Percentiles rank a stretch among this genome's conserved stretches.
These are phyloP conservation scores for Trifolium dubium DNA, from an alignment of 306 rosid genomes.

Conservation along the genomic window DNA sequence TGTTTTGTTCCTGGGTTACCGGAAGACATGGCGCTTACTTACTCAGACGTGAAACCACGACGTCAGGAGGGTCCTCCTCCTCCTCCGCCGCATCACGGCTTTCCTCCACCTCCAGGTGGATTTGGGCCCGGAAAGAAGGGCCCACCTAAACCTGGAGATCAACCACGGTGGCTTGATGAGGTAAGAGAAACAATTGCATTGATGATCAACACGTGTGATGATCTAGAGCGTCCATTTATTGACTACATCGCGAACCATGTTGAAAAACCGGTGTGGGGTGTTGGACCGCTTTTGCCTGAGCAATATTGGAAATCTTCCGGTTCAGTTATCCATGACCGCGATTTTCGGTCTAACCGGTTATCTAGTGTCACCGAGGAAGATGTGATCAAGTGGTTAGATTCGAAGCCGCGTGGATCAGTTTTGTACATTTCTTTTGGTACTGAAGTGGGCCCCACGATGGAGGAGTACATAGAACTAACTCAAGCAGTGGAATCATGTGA, in stretches of 20 bases:
- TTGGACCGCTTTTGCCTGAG: slow-evolving; percentile 74
- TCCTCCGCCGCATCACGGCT: not conserved
- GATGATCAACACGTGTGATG: slow-evolving; percentile 77
- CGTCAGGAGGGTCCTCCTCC: slow-evolving; percentile 43
- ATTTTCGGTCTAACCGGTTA: slow-evolving; percentile 43
- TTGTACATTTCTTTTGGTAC: slow-evolving; percentile 62
- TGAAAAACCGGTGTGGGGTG: slow-evolving; percentile 64
- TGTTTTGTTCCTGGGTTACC: slow-evolving; percentile 63
- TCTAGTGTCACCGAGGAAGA: slow-evolving; percentile 58
- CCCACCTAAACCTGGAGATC: slow-evolving; percentile 45
- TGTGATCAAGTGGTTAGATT: slow-evolving; percentile 62
- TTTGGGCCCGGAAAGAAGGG: slow-evolving; percentile 35
- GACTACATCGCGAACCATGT: slow-evolving; percentile 41
- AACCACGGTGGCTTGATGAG: slow-evolving; percentile 53
- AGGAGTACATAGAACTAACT: slow-evolving; percentile 49
- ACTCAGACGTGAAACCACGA: slow-evolving; percentile 45
- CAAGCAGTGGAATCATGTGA: slow-evolving; percentile 50
- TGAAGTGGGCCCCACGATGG: slow-evolving; percentile 56
- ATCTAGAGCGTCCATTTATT: slow-evolving; percentile 63
- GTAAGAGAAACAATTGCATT: slow-evolving; percentile 30
- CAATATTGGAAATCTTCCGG: slow-evolving; percentile 59
- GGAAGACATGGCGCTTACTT: slow-evolving; percentile 50
- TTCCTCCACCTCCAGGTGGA: slow-evolving; percentile 20
- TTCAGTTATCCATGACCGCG: slow-evolving; percentile 49
- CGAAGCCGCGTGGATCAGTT: slow-evolving; percentile 55